Percentiles rank a stretch among this genome's conserved stretches.
phyloP scores from a whole-genome alignment of 306 rosid genomes.

The Comarum palustre region DNA sequence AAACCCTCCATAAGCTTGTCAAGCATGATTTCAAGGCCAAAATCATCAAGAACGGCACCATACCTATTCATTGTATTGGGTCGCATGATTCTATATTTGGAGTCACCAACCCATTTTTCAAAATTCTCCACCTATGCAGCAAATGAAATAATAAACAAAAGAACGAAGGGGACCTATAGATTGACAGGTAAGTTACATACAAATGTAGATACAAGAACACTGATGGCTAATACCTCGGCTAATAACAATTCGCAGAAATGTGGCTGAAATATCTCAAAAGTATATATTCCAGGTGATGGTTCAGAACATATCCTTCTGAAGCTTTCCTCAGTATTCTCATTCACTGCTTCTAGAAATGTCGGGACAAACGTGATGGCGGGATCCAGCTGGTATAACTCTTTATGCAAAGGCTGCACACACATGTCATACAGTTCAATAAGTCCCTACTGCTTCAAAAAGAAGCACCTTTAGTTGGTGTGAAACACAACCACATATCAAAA shows the following conservation, averaged over 20 bases:
- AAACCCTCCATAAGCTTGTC: conserved; percentile 63
- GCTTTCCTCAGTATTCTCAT: conserved; percentile 63
- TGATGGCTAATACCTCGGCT: conserved; percentile 61
- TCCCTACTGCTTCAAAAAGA: conserved; percentile 10
- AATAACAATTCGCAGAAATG: conserved; percentile 64
- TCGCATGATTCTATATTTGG: conserved; percentile 75
- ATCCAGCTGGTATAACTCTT: conserved; percentile 62
- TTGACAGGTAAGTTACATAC: conserved; percentile 23
- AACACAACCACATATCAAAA: conserved; percentile 6
- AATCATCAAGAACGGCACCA: conserved; percentile 93
- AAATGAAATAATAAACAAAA: conserved; percentile 36
- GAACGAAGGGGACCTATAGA: conserved; percentile 16
- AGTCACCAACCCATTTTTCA: conserved; percentile 76
- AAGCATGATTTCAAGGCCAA: conserved; percentile 82
- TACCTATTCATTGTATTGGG: conserved; percentile 82
- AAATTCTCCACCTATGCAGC: conserved; percentile 75
- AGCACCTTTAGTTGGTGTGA: conserved; percentile 1
- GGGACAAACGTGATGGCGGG: conserved; percentile 64
- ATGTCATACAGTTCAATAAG: conserved; percentile 18
- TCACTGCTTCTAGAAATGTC: conserved; percentile 71
- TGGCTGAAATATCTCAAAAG: conserved; percentile 78
- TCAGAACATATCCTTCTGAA: conserved; percentile 60
- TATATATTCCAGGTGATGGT: conserved; percentile 63
- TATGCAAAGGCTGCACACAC: conserved; percentile 70
- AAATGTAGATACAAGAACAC: conserved; percentile 21